Evolutionary conservation across 2,329 filamentous ascomycete species (phyloP).

Genomic region (Aspergillus ochraceoroseus): DNA sequence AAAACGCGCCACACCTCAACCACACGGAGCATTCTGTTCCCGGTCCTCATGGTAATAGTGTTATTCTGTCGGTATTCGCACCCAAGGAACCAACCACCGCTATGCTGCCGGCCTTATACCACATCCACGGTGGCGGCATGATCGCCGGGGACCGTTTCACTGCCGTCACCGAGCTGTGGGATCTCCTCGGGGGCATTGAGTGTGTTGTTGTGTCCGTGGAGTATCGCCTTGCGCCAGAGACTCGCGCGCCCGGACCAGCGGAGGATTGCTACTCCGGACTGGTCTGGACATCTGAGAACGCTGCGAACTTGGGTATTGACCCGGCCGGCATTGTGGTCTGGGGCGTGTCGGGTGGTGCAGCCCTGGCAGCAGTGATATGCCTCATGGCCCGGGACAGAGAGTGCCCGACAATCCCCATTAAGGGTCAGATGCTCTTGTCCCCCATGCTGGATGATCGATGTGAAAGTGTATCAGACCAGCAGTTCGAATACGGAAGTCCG

Average conservation of each 20-base stretch:
- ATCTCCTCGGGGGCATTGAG: conserved; percentile 24
- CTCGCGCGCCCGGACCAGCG: conserved; percentile 34
- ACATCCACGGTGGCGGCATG: conserved; percentile 44
- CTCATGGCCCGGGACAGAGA: conserved; percentile 46
- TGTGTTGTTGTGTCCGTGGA: conserved; percentile 38
- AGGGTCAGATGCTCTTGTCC: conserved; percentile 39
- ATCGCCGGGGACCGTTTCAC: conserved; percentile 30
- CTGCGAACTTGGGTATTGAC: conserved; percentile 40
- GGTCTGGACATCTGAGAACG: conserved; percentile 31
- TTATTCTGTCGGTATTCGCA: too few species aligned
- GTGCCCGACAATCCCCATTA: conserved; percentile 31
- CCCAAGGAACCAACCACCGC: too few species aligned
- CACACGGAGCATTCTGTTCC: too few species aligned
- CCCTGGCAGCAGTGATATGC: conserved; percentile 52
- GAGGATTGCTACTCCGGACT: conserved; percentile 43
- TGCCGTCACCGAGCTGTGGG: conserved; percentile 24
- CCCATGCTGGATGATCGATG: conserved; percentile 46
- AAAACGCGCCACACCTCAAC: too few species aligned
- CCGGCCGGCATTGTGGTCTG: conserved; percentile 50
- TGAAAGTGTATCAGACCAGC: too few species aligned
- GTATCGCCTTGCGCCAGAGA: conserved; percentile 45
- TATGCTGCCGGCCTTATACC: conserved; percentile 36
- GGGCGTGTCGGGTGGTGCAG: conserved; percentile 55
- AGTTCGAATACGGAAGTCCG: conserved; percentile 19
- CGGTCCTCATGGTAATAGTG: too few species aligned